Conservation (phyloP, 2,329 filamentous ascomycete species). For the Hymenoscyphus fructigenus region DNA sequence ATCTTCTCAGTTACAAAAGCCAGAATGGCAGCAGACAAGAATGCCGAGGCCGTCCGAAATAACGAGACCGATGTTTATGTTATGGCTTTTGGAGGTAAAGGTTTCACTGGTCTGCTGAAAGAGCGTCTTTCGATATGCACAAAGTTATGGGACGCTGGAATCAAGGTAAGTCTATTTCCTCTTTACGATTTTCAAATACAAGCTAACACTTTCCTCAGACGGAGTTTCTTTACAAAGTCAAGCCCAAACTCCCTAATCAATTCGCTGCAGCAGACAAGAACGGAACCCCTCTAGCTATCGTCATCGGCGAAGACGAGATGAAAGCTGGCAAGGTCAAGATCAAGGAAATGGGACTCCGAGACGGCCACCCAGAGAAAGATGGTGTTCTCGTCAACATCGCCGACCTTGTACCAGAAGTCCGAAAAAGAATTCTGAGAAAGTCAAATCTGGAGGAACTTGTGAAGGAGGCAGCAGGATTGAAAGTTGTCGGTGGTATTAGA, state of each 20-base stretch:
- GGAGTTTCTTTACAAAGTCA: slow-evolving; percentile 86
- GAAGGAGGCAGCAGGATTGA: slow-evolving; percentile 32
- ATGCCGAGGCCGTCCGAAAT: slow-evolving; percentile 53
- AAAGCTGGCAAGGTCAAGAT: slow-evolving; percentile 80
- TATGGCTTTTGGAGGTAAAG: slow-evolving; percentile 91
- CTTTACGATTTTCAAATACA: not conserved
- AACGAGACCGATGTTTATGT: slow-evolving; percentile 88
- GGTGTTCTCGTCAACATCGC: slow-evolving; percentile 70
- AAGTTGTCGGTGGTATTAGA: slow-evolving; percentile 34
- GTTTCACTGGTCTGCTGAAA: slow-evolving; percentile 74
- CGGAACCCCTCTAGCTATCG: slow-evolving; percentile 80
- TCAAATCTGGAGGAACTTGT: slow-evolving; percentile 33
- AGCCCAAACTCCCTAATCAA: slow-evolving; percentile 83
- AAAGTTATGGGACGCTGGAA: slow-evolving; percentile 79
- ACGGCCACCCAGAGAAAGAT: slow-evolving; percentile 88
- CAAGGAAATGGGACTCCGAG: slow-evolving; percentile 78
- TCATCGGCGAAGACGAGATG: slow-evolving; percentile 88
- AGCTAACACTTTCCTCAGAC: slow-evolving; percentile 47
- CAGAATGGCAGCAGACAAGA: slow-evolving; percentile 62
- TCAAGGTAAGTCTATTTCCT: slow-evolving; percentile 67
- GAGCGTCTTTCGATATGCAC: slow-evolving; percentile 81
- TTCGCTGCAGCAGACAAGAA: slow-evolving; percentile 86
- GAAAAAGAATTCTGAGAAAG: slow-evolving; percentile 45
- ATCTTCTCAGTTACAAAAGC: slow-evolving; percentile 93
- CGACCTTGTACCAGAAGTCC: slow-evolving; percentile 64